Percentiles rank a stretch among this genome's conserved stretches.
Evolutionary conservation across 2,329 filamentous ascomycete species (phyloP).

Genomic region (Torrubiella hemipterigena): DNA sequence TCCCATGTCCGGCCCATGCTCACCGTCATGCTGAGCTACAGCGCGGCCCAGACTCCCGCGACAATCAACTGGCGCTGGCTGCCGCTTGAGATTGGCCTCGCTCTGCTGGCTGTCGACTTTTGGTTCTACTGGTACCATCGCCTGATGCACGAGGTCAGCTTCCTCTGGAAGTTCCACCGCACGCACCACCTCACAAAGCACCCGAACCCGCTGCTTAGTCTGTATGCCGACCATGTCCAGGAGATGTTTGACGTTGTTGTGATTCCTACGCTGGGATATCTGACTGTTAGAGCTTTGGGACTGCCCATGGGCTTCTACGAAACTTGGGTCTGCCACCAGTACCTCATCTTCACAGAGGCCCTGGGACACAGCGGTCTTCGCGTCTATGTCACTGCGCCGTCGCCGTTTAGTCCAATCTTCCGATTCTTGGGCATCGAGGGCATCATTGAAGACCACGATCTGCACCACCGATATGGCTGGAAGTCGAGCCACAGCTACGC

Average conservation of each 20-base stretch:
- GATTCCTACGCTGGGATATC: constrained; percentile 26
- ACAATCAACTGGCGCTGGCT: constrained; percentile 14
- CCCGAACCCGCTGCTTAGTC: constrained; percentile 23
- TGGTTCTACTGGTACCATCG: constrained; percentile 30
- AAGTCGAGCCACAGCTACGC: constrained; percentile 24
- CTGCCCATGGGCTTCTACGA: constrained; percentile 33
- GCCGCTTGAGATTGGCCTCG: constrained; percentile 17
- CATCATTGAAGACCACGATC: constrained; percentile 28
- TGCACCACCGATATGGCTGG: constrained; percentile 27
- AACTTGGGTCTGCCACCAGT: constrained; percentile 32
- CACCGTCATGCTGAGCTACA: constrained; percentile 14
- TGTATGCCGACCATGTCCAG: constrained; percentile 29
- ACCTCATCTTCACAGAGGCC: constrained; percentile 26
- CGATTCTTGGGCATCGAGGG: constrained; percentile 19
- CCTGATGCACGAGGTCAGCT: constrained; percentile 24
- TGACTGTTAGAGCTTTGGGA: constrained; percentile 18
- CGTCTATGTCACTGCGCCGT: constrained; percentile 20
- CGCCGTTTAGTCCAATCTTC: constrained; percentile 20
- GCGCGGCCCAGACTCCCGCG: constrained; percentile 4
- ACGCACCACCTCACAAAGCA: constrained; percentile 33
- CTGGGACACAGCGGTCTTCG: constrained; percentile 26
- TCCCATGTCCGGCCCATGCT: constrained; percentile 11
- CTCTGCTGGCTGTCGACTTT: constrained; percentile 26
- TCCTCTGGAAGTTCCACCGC: constrained; percentile 25
- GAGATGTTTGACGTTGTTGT: constrained; percentile 28